Conservation (phyloP, 306 rosid genomes). For the Rubus parviflorus region DNA sequence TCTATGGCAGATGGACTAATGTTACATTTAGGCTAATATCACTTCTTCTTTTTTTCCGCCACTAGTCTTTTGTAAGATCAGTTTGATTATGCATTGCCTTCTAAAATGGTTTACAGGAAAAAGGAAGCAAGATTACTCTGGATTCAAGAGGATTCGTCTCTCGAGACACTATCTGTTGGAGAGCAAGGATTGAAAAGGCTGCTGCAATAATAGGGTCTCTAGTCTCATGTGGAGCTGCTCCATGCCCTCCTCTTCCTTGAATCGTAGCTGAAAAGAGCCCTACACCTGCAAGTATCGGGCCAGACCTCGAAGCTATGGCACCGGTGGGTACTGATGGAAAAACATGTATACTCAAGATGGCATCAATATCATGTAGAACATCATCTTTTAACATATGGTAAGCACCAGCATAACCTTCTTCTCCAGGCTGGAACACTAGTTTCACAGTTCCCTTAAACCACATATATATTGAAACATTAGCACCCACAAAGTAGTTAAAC, state of each 20-base stretch:
- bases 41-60: neutral
- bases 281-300: slow-evolving; percentile 41
- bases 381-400: slow-evolving; percentile 43
- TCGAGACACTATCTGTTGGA: slow-evolving; percentile 48
- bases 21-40: neutral
- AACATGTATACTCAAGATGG: slow-evolving; percentile 45
- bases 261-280: slow-evolving; percentile 40
- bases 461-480: slow-evolving; percentile 1
- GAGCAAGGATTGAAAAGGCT: slow-evolving; percentile 36
- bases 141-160: slow-evolving; percentile 45
- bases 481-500: neutral
- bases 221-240: slow-evolving; percentile 37
- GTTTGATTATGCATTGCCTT: neutral
- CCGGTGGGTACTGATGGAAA: slow-evolving; percentile 37
- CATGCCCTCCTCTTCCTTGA: slow-evolving; percentile 45
- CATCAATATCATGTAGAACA: slow-evolving; percentile 29
- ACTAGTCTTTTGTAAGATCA: neutral
- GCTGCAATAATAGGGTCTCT: slow-evolving; percentile 42
- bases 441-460: slow-evolving; percentile 41
- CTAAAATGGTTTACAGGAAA: neutral
- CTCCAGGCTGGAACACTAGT: slow-evolving; percentile 48
- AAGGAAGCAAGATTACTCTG: slow-evolving; percentile 28
- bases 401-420: slow-evolving; percentile 48
- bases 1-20: neutral
- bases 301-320: slow-evolving; percentile 39